These are phyloP conservation scores for Pugionium cornutum DNA, from an alignment of 345 rosid genomes.

Conservation along the genomic window DNA sequence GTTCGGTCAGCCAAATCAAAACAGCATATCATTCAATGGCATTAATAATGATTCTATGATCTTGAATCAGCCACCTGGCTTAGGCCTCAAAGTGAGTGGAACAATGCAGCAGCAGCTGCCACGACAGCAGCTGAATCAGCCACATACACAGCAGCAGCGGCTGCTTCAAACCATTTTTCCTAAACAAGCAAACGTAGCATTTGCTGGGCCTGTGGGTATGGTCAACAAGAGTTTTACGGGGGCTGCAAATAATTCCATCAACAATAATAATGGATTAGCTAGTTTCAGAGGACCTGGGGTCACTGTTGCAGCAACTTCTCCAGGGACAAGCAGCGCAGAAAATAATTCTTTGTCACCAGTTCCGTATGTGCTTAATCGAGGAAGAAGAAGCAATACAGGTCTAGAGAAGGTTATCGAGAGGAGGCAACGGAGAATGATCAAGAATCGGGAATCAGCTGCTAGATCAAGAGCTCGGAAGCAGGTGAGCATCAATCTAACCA, in stretches of 20 bases:
- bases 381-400: constrained; percentile 62
- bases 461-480: constrained; percentile 98
- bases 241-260: constrained; percentile 46
- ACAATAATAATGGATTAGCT: constrained; percentile 49
- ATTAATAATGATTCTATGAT: constrained; percentile 39
- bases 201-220: constrained; percentile 57
- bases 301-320: constrained; percentile 59
- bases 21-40: constrained; percentile 46
- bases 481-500: constrained; percentile 45
- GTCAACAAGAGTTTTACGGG: constrained; percentile 45
- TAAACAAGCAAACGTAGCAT: constrained; percentile 63
- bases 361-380: constrained; percentile 74
- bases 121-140: constrained; percentile 38
- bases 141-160: constrained; percentile 34
- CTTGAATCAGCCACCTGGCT: constrained; percentile 48
- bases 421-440: constrained; percentile 97
- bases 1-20: constrained; percentile 61
- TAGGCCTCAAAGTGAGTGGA: constrained; percentile 52
- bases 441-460: constrained; percentile 97
- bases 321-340: constrained; percentile 63
- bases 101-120: constrained; percentile 46
- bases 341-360: constrained; percentile 68
- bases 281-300: constrained; percentile 54
- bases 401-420: constrained; percentile 92
- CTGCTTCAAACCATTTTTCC: constrained; percentile 52